phyloP scores from a whole-genome alignment of 208 protist species.

The Acanthamoeba sp. region DNA sequence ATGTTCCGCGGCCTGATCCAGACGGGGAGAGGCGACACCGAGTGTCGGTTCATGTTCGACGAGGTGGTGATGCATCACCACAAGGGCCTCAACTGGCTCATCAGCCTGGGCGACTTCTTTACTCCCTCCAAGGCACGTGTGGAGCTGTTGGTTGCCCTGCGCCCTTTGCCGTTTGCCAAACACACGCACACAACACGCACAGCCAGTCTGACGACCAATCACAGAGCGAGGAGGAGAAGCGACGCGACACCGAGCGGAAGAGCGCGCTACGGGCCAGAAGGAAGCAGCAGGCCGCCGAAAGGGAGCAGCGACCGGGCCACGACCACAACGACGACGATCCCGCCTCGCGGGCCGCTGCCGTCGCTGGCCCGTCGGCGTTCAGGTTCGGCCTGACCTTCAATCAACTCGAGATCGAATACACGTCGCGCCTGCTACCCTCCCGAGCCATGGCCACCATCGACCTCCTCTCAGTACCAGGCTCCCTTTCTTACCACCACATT shows the following conservation, averaged over 20 bases:
- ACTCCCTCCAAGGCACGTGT: not conserved
- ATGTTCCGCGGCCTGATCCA: conserved; percentile 44
- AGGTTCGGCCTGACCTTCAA: not conserved
- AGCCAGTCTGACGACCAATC: no score
- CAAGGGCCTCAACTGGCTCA: conserved; percentile 62
- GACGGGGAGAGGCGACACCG: not conserved
- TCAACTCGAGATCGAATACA: conserved; percentile 58
- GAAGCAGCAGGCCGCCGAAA: not conserved
- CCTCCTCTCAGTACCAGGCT: not conserved
- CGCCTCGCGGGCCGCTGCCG: not conserved
- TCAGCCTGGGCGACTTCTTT: conserved; percentile 49
- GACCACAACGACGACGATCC: not conserved
- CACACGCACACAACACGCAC: no score
- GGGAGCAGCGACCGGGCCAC: not conserved
- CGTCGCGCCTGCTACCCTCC: conserved; percentile 11
- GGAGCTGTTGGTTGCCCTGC: no score
- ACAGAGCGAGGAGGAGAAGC: not conserved
- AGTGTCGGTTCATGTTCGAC: conserved; percentile 40
- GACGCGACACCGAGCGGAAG: not conserved
- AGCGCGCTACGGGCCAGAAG: not conserved
- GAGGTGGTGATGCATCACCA: conserved; percentile 60
- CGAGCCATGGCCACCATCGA: conserved; percentile 22
- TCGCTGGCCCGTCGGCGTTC: not conserved
- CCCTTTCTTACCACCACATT: no score
- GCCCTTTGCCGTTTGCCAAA: no score